These are phyloP conservation scores for Toxoplasma gondii DNA, from an alignment of 169 alveolate species.

Conservation along the genomic window DNA sequence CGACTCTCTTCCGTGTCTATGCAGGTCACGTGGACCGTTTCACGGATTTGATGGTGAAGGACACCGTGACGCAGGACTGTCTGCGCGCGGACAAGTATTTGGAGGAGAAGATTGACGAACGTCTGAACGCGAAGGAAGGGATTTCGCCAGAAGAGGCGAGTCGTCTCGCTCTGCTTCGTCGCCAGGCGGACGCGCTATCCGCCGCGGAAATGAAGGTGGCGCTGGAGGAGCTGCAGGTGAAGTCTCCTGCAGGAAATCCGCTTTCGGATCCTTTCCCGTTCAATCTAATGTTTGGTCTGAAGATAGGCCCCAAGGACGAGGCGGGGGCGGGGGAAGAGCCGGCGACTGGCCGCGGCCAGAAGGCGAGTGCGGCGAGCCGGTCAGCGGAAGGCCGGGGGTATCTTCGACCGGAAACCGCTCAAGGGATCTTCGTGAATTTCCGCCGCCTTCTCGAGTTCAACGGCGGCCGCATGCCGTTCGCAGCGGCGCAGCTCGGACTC, in stretches of 20 bases:
- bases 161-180: conserved; percentile 53
- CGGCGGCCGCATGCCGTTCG: conserved; percentile 97
- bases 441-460: conserved; percentile 91
- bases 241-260: conserved; percentile 39
- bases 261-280: conserved; percentile 72
- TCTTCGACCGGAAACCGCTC: conserved; percentile 99
- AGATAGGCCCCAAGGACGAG: conserved; percentile 90
- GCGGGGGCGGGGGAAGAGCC: not conserved
- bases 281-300: conserved; percentile 95
- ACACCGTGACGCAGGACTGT: conserved; percentile 85
- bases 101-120: conserved; percentile 73
- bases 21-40: conserved; percentile 95
- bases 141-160: conserved; percentile 21
- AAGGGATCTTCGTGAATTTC: conserved; percentile 98
- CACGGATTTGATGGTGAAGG: conserved; percentile 97
- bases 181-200: conserved; percentile 45
- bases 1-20: too few relatives aligned
- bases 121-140: conserved; percentile 31
- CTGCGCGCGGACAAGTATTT: conserved; percentile 90
- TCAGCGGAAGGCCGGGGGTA: conserved; percentile 66
- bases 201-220: conserved; percentile 38
- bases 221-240: not conserved
- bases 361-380: not conserved
- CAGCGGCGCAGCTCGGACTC: conserved; percentile 96
- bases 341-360: not conserved